Percentiles rank a stretch among this genome's conserved stretches.
Conservation (phyloP, 257 asterid species). For the Galeopsis tetrahit region DNA sequence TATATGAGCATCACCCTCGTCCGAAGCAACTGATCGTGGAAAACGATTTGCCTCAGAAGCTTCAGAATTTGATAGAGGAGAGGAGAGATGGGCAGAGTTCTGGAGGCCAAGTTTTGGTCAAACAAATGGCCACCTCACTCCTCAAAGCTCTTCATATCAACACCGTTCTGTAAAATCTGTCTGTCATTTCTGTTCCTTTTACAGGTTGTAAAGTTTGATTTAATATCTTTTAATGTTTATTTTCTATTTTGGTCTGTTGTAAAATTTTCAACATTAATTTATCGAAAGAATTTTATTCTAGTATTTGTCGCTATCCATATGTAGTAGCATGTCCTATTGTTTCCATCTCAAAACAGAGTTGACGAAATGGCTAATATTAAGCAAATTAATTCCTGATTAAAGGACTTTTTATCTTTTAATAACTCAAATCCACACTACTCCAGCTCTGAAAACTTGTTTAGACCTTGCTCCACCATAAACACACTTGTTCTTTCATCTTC, state of each 20-base stretch:
- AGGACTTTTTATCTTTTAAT: too few relatives aligned
- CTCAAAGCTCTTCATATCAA: slow-evolving; percentile 96
- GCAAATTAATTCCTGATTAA: too few relatives aligned
- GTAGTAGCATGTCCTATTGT: too few relatives aligned
- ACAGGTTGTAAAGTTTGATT: slow-evolving; percentile 29
- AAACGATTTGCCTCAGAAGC: slow-evolving; percentile 89
- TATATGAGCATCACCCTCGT: slow-evolving; percentile 95
- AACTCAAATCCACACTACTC: too few relatives aligned
- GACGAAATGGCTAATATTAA: too few relatives aligned
- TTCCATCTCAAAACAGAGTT: too few relatives aligned
- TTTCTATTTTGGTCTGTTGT: background rate
- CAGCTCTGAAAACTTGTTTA: too few relatives aligned
- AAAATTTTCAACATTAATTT: background rate
- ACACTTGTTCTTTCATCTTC: too few relatives aligned
- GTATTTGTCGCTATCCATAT: too few relatives aligned
- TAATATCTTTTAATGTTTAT: background rate
- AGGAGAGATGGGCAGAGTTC: slow-evolving; percentile 96
- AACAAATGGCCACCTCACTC: slow-evolving; percentile 98
- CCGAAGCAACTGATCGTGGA: slow-evolving; percentile 98
- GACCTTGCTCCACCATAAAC: too few relatives aligned
- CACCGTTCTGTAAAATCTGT: slow-evolving; percentile 70
- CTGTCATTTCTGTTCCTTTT: background rate
- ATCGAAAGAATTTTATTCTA: slow-evolving; percentile 9
- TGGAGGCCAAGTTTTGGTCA: slow-evolving; percentile 96
- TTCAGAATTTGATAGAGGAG: slow-evolving; percentile 90